Evolutionary conservation across 441 rosid species (phyloP).

Genomic region (Erysimum cheiri): DNA sequence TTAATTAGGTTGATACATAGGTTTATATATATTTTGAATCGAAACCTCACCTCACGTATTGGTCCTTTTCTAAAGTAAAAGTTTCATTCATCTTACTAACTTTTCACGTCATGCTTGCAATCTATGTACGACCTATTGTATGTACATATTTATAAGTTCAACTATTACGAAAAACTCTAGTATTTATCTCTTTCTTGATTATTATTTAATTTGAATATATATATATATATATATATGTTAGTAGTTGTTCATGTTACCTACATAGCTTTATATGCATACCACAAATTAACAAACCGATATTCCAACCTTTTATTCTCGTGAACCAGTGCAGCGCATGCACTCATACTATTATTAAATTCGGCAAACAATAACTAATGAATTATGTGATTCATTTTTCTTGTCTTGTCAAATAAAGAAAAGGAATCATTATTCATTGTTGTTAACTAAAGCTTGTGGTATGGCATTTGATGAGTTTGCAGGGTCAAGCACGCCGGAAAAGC

Average conservation of each 20-base stretch:
- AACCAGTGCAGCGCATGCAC: constrained; percentile 30
- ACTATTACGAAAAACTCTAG: background rate
- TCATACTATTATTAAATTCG: constrained; percentile 24
- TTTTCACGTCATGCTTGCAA: constrained; percentile 17
- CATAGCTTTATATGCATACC: too few species aligned
- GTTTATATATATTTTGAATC: constrained; percentile 6
- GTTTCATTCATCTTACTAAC: background rate
- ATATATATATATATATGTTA: too few species aligned
- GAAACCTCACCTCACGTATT: constrained; percentile 16
- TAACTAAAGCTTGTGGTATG: constrained; percentile 27
- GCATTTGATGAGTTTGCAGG: constrained; percentile 47
- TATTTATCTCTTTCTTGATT: constrained; percentile 18
- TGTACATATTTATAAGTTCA: background rate
- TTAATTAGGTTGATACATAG: constrained; percentile 5
- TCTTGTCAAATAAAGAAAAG: constrained; percentile 30
- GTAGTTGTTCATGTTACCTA: background rate
- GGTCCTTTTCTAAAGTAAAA: background rate
- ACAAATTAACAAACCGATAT: background rate
- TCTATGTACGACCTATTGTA: constrained; percentile 4
- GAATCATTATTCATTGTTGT: constrained; percentile 18
- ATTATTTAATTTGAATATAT: background rate
- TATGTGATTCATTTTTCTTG: constrained; percentile 30
- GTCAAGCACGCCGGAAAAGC: constrained; percentile 62
- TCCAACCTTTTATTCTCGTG: constrained; percentile 26
- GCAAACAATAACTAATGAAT: constrained; percentile 31